Percentiles rank a stretch among this genome's conserved stretches.
Evolutionary conservation across 768 basidiomycete species (phyloP).

Genomic region (Boletus bicolor): DNA sequence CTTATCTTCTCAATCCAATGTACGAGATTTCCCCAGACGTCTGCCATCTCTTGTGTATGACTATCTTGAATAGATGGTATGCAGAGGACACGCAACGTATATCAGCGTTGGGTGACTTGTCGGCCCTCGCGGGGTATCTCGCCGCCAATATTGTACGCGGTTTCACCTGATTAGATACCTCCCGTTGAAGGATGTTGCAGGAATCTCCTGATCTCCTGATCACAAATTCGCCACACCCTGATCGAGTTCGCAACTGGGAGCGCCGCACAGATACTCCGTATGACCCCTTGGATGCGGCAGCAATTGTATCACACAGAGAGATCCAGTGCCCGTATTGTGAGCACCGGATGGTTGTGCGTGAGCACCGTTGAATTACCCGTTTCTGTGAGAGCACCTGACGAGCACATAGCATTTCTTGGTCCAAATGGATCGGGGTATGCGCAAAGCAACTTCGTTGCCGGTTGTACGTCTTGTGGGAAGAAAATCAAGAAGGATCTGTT

Average conservation of each 20-base stretch:
- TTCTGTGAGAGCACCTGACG: background rate
- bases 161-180: background rate
- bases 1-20: slow-evolving; percentile 40
- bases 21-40: background rate
- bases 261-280: background rate
- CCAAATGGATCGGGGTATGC: slow-evolving; percentile 43
- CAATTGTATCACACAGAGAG: slow-evolving; percentile 13
- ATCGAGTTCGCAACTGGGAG: slow-evolving; percentile 11
- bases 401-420: slow-evolving; percentile 36
- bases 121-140: slow-evolving; percentile 5
- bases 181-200: background rate
- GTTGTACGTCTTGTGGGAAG: slow-evolving; percentile 35
- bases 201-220: slow-evolving; percentile 7
- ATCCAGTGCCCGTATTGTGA: slow-evolving; percentile 33
- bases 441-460: slow-evolving; percentile 37
- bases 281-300: slow-evolving; percentile 23
- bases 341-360: slow-evolving; percentile 17
- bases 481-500: slow-evolving; percentile 38
- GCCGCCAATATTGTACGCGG: slow-evolving; percentile 10
- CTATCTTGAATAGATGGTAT: slow-evolving; percentile 20
- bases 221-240: slow-evolving; percentile 1
- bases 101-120: background rate
- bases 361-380: background rate
- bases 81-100: slow-evolving; percentile 17
- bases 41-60: background rate